Percentiles rank a stretch among this genome's conserved stretches.
Evolutionary conservation across 768 basidiomycete genomes (phyloP).

Genomic region (Mycena venus): DNA sequence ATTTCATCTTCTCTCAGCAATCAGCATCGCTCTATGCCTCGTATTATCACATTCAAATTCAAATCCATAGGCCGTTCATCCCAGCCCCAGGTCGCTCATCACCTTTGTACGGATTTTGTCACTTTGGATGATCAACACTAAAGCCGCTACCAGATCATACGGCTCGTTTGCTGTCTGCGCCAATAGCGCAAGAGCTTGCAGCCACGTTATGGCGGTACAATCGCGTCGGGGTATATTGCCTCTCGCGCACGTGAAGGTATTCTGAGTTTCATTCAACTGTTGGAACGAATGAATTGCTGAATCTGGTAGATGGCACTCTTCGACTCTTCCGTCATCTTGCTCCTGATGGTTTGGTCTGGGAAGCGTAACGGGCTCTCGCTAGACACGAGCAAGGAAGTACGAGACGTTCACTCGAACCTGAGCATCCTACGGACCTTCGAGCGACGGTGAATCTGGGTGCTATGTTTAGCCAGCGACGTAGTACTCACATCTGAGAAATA

Average conservation of each 20-base stretch:
- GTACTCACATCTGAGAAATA: background rate
- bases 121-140: background rate
- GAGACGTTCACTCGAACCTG: constrained; percentile 69
- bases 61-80: constrained; percentile 63
- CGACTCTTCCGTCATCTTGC: constrained; percentile 64
- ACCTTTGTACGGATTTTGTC: constrained; percentile 23
- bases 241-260: constrained; percentile 32
- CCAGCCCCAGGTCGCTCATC: constrained; percentile 40
- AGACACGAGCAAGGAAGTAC: constrained; percentile 61
- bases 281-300: background rate
- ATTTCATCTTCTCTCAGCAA: constrained; percentile 49
- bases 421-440: constrained; percentile 46
- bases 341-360: constrained; percentile 70
- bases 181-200: constrained; percentile 50
- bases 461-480: too few relatives aligned
- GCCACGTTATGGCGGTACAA: constrained; percentile 55
- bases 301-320: constrained; percentile 55
- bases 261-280: background rate
- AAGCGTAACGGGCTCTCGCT: constrained; percentile 55
- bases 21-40: constrained; percentile 52
- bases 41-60: constrained; percentile 52
- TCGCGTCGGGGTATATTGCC: constrained; percentile 38
- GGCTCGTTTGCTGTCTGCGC: constrained; percentile 58
- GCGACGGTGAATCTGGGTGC: constrained; percentile 1
- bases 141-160: constrained; percentile 29